A percentile compares a stretch with the other conserved stretches of the same genome.
phyloP scores from a whole-genome alignment of 1,139 yeast species.

The Eremothecium sinecaudum region DNA sequence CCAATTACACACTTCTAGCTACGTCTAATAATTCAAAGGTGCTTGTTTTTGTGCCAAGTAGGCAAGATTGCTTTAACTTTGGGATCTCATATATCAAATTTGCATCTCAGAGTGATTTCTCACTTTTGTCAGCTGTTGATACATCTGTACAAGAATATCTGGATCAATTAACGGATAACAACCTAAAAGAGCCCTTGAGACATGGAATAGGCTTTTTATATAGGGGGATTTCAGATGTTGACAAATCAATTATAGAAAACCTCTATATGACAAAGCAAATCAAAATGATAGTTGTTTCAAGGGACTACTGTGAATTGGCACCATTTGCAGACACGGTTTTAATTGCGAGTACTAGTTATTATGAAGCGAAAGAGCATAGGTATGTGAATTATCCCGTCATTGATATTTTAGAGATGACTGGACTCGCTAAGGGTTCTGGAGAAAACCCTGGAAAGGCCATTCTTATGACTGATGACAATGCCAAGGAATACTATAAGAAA shows the following conservation, averaged over 20 bases:
- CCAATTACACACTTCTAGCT: slow-evolving; percentile 21
- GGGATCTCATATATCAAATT: slow-evolving; percentile 38
- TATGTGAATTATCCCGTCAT: slow-evolving; percentile 59
- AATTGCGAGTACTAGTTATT: slow-evolving; percentile 62
- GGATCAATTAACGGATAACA: slow-evolving; percentile 39
- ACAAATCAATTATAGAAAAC: slow-evolving; percentile 44
- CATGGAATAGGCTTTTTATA: slow-evolving; percentile 64
- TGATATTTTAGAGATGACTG: slow-evolving; percentile 66
- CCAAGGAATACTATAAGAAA: slow-evolving; percentile 55
- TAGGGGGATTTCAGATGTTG: slow-evolving; percentile 49
- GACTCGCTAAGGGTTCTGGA: slow-evolving; percentile 36
- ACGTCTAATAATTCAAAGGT: slow-evolving; percentile 4
- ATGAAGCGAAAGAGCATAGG: slow-evolving; percentile 66
- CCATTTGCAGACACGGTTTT: slow-evolving; percentile 50
- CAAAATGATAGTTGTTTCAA: slow-evolving; percentile 47
- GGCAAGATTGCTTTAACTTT: slow-evolving; percentile 48
- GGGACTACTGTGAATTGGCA: slow-evolving; percentile 43
- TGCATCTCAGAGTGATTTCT: slow-evolving; percentile 31
- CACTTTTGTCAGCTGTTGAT: slow-evolving; percentile 32
- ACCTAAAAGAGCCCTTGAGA: slow-evolving; percentile 38
- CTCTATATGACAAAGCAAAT: slow-evolving; percentile 44
- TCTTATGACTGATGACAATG: slow-evolving; percentile 49
- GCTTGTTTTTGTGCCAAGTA: slow-evolving; percentile 48
- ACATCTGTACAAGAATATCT: slow-evolving; percentile 39
- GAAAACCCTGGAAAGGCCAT: slow-evolving; percentile 36